Evolutionary conservation across 139 green algal genomes (phyloP), one percentile per base, ranked within the genome.

Genomic region (Micractinium sp.): DNA sequence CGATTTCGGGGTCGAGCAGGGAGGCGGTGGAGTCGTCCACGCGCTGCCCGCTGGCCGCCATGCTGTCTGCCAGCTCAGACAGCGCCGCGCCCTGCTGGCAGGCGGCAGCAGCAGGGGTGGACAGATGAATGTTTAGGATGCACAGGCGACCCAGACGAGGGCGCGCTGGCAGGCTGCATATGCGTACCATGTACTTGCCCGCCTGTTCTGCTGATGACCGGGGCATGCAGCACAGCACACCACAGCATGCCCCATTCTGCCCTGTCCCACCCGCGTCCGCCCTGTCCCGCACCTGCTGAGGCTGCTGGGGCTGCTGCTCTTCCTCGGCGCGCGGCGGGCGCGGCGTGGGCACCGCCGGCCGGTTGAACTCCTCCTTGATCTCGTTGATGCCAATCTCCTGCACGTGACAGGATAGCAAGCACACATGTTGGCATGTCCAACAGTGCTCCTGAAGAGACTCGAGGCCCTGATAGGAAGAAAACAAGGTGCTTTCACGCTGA

Each of bases 321-420:
- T 38, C n/a, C 27, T 38, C n/a, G 16, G 33, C 33, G 39, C n/a
- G 47, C 22, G 56, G 33, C 41, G 53, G 61, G 38, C 41, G 77
- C 22, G 73, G 29, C 15, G 74, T 53, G 77, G 90, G 78, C 79
- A 77, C 79, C 88, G 31, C 87, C 47, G 19, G 93, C 87, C 71
- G 92, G 15, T 75, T 67, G 56, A 96, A 85, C 69, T 96, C 96
- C 1, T 96, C 79, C 61, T 93, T 90, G 77, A 99, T 94, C 75
- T 99, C 97, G 73, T 99, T 96, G 22, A 99, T 88, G 0, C 98
- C 98, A 81, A 99, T 97, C 92, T 99, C 96, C 79, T 98, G 90
- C 29, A 31, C 29, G 35, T 22, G 4, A n/a, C n/a, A n/a, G n/a
- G n/a, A n/a, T n/a, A n/a, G n/a, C n/a, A n/a, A n/a, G n/a, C n/a